These are phyloP conservation scores for Bruguiera parviflora DNA, from an alignment of 345 rosid genomes.

Conservation along the genomic window DNA sequence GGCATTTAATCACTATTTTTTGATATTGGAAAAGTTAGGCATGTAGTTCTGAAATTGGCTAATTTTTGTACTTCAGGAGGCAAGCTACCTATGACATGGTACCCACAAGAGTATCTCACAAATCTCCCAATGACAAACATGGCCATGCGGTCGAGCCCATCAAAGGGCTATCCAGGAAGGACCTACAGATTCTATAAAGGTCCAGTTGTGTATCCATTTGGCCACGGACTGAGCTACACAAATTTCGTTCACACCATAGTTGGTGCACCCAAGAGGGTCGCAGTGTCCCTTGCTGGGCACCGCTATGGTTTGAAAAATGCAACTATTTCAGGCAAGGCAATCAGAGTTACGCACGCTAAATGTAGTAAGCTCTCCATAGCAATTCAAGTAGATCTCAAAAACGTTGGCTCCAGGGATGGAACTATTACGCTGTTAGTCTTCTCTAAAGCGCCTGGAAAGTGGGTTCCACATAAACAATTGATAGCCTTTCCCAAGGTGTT, in stretches of 20 bases:
- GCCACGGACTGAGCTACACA: conserved; percentile 83
- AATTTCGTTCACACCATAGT: conserved; percentile 52
- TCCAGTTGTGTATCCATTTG: conserved; percentile 74
- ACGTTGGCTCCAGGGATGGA: conserved; percentile 67
- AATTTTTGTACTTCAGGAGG: conserved; percentile 15
- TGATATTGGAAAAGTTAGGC: too few species aligned
- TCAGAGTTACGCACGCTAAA: conserved; percentile 69
- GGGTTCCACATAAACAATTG: conserved; percentile 75
- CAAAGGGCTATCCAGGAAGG: conserved; percentile 24
- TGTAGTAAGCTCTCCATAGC: conserved; percentile 52
- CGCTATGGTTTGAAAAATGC: conserved; percentile 32
- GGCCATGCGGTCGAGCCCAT: conserved; percentile 25
- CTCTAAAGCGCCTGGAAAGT: conserved; percentile 59
- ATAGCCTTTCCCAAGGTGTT: conserved; percentile 66
- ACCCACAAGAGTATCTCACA: conserved; percentile 28
- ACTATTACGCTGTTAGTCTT: conserved; percentile 61
- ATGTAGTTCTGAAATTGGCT: too few species aligned
- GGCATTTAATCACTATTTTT: neutral
- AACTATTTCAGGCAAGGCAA: conserved; percentile 44
- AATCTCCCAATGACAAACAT: conserved; percentile 32
- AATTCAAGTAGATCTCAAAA: conserved; percentile 59
- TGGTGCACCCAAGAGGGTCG: conserved; percentile 47
- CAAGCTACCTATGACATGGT: conserved; percentile 36
- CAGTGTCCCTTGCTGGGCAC: conserved; percentile 49
- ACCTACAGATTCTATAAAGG: conserved; percentile 68